Evolutionary conservation across 192 early-diverging fungal genomes (phyloP), one percentile per base, ranked within the genome.

Genomic region (Thamnidium elegans): DNA sequence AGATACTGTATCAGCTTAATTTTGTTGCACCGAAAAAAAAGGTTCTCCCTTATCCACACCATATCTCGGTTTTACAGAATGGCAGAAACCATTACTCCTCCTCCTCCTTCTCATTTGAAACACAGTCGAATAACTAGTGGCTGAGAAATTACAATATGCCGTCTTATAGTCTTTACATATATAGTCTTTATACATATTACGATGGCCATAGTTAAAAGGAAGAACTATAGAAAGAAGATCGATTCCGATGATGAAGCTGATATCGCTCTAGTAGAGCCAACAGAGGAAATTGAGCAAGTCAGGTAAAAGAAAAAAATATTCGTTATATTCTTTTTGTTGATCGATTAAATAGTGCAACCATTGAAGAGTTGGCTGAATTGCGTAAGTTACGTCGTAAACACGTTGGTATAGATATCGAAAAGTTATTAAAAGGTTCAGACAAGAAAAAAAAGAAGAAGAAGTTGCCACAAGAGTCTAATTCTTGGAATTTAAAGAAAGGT

Each of bases 331-430:
- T 50, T 14, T 47, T 17, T 42, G 11, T 34, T 47, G 47, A 23
- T 47, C 48, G 15, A 20, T 47, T 58, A 39, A 9, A 30, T 32
- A 80, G 78, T 59, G 66, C 55, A 30, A 74, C 75, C 31, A 66
- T 85, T 19, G 84, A 85, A 58, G 84, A 85, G 46, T 42, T 85
- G 13, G 48, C 79, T 3, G 86, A 89, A 56, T 66, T 89, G 30
- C 78, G 88, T 20, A 81, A 79, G 50, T 63, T 79, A 50, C 81
- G 88, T 43, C 75, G 76, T 50, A 80, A 81, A 42, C 76, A 73
- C 19, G 64, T 79, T 55, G 88, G 86, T 4, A 73, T 89, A 8
- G 85, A 84, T 51, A 68, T 74, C 5, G 67, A 77, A 39, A 83
- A 88, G 63, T 72, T 89, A 19, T 54, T 77, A 5, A 73, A 79